Evolutionary conservation across 2,329 filamentous ascomycete genomes (phyloP).

Genomic region (Aspergillus melleus): DNA sequence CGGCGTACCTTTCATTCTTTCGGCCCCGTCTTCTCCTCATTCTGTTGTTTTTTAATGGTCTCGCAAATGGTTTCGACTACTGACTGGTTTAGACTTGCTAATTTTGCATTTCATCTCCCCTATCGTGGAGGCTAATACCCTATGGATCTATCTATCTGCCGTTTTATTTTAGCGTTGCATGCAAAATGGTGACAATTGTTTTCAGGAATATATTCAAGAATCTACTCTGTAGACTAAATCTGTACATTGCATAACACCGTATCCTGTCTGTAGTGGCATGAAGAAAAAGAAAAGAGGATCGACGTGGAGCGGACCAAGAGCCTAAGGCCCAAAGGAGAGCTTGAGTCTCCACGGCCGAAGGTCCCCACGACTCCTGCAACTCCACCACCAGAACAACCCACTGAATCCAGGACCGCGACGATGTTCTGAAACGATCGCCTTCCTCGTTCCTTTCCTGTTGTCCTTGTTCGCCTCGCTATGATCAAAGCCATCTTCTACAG

Average conservation of each 20-base stretch:
- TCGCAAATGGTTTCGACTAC: background rate
- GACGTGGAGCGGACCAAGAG: background rate
- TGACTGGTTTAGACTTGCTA: background rate
- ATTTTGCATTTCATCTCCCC: background rate
- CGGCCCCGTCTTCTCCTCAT: background rate
- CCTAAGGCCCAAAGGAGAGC: background rate
- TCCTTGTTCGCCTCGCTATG: slow-evolving; percentile 40
- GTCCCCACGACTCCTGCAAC: background rate
- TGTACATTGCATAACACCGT: background rate
- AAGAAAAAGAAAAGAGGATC: background rate
- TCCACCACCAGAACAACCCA: background rate
- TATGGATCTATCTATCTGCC: slow-evolving; percentile 3
- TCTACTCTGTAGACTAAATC: background rate
- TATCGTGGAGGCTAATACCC: slow-evolving; percentile 17
- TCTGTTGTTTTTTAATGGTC: background rate
- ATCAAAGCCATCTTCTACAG: slow-evolving; percentile 68
- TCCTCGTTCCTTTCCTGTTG: background rate
- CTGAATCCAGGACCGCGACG: background rate
- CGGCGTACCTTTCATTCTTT: background rate
- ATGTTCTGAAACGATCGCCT: background rate
- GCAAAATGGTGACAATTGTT: background rate
- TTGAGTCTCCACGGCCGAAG: background rate
- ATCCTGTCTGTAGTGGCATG: background rate
- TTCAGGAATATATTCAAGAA: background rate
- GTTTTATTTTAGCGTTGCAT: slow-evolving; percentile 1